Percentiles rank a stretch among this genome's conserved stretches.
phyloP scores from a whole-genome alignment of 148 eudicot species.

The Amaranthus hypochondriacus region DNA sequence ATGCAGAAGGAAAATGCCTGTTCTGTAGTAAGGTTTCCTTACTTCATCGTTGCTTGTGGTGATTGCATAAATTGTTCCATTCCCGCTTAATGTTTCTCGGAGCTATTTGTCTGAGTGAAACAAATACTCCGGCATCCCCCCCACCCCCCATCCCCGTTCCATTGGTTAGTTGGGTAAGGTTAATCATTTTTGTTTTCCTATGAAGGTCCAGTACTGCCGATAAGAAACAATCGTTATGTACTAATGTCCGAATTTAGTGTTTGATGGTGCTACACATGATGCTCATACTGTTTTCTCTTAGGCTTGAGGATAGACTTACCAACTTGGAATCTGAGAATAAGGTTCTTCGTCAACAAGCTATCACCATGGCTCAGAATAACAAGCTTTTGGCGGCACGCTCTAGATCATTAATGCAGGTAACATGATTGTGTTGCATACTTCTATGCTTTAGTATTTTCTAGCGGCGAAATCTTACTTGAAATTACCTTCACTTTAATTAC shows the following conservation, averaged over 20 bases:
- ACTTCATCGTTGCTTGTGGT: not conserved
- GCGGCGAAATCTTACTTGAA: conserved; percentile 15
- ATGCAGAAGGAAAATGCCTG: not conserved
- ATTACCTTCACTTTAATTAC: conserved; percentile 25
- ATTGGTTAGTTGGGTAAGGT: not conserved
- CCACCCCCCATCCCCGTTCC: too few species aligned
- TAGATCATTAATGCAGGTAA: conserved; percentile 73
- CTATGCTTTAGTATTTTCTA: conserved; percentile 14
- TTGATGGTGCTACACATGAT: conserved; percentile 21
- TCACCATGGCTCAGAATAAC: conserved; percentile 71
- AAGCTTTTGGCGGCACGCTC: conserved; percentile 61
- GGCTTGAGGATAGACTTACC: conserved; percentile 81
- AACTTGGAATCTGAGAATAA: conserved; percentile 82
- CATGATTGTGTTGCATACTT: conserved; percentile 5
- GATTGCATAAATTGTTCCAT: not conserved
- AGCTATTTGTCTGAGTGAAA: not conserved
- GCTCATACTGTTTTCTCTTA: conserved; percentile 29
- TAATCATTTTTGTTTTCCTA: not conserved
- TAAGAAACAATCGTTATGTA: not conserved
- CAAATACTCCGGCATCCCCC: not conserved
- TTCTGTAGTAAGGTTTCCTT: not conserved
- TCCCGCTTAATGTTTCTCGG: not conserved
- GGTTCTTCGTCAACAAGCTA: conserved; percentile 83
- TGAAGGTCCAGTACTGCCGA: not conserved
- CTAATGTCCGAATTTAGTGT: not conserved